Evolutionary conservation across 345 rosid species (phyloP).

Genomic region (Sonneratia alba): DNA sequence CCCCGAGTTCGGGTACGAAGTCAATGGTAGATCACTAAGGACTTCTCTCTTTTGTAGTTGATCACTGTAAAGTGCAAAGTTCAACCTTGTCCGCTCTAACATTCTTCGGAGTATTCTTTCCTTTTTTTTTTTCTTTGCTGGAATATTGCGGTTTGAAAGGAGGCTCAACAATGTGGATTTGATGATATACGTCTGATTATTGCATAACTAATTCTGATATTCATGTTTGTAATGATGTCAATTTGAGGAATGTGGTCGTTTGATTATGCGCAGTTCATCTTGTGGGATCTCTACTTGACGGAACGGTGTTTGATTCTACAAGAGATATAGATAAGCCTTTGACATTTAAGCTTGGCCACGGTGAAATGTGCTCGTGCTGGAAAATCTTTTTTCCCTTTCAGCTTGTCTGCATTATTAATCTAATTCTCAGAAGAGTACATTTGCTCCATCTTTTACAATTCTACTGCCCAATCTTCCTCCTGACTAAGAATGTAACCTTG

Average conservation of each 20-base stretch:
- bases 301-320: constrained; percentile 37
- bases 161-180: background rate
- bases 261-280: constrained; percentile 34
- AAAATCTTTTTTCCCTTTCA: background rate
- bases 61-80: background rate
- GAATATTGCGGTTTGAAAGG: background rate
- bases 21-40: constrained; percentile 19
- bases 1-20: constrained; percentile 54
- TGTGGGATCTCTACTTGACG: constrained; percentile 43
- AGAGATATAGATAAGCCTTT: constrained; percentile 30
- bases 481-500: too few relatives aligned
- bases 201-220: background rate
- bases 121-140: too few relatives aligned
- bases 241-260: background rate
- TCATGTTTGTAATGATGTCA: background rate
- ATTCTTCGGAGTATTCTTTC: background rate
- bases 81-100: background rate
- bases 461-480: too few relatives aligned
- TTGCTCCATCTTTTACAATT: background rate
- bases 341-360: constrained; percentile 36
- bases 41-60: background rate
- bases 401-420: background rate
- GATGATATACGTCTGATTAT: background rate
- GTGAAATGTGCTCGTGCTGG: constrained; percentile 14
- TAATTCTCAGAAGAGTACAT: background rate